Conservation (phyloP, 148 eudicot genomes). For the Cornus suecica region DNA sequence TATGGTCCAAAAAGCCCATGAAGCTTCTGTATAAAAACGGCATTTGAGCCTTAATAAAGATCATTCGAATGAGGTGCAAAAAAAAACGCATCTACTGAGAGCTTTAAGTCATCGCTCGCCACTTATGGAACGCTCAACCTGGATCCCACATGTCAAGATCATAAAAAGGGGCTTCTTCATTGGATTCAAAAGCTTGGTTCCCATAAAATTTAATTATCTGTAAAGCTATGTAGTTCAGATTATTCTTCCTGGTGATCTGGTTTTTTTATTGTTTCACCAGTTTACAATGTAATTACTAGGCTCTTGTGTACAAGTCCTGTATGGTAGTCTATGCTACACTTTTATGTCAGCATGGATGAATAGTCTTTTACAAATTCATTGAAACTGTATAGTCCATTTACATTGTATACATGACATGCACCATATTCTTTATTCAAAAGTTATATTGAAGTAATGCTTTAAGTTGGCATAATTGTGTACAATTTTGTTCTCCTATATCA, state of each 20-base stretch:
- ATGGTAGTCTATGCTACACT: constrained; percentile 26
- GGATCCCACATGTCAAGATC: constrained; percentile 53
- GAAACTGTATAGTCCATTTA: not conserved
- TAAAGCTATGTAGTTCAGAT: constrained; percentile 44
- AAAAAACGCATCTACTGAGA: no score
- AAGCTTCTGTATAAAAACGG: no score
- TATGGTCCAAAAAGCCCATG: no score
- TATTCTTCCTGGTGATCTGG: constrained; percentile 24
- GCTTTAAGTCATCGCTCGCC: constrained; percentile 58
- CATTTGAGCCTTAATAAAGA: no score
- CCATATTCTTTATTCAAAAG: not conserved
- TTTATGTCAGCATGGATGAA: constrained; percentile 18
- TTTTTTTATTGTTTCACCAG: constrained; percentile 16
- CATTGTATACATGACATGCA: not conserved
- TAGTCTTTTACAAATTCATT: constrained; percentile 12
- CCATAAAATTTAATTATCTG: constrained; percentile 31
- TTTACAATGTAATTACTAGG: constrained; percentile 32
- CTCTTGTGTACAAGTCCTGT: constrained; percentile 6
- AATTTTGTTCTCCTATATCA: no score
- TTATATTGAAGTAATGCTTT: no score
- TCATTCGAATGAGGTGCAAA: no score
- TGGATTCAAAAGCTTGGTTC: constrained; percentile 75
- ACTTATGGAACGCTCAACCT: constrained; percentile 56
- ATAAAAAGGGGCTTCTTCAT: constrained; percentile 63
- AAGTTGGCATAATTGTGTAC: not conserved